Evolutionary conservation across 116 monocot genomes (phyloP), one percentile per base, ranked within the genome.

Genomic region (Papilionanthe hybrid): DNA sequence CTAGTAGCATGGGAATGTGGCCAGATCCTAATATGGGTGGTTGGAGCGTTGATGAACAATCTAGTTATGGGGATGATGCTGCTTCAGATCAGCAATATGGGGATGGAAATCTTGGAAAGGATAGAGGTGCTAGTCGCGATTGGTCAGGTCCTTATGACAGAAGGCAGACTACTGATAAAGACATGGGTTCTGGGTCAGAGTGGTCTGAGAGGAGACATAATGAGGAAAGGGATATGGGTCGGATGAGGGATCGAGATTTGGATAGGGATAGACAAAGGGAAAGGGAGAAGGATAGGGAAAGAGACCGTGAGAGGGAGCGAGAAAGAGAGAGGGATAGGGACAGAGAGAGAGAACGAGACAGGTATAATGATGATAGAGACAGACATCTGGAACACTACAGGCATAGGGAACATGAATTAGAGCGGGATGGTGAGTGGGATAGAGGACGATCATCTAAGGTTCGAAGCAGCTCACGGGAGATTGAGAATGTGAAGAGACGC

Each of bases 11-110:
- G 65, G 96, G 93, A 5, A 96, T 96, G 96, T 96, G 96, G 96
- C 81, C 86, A 13, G 96, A 96, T 60, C 96, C 89, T 0, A 88
- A 77, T 81, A 90, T 86, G 73, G 92, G 90, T 42, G 86, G 83
- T 27, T 93, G 96, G 96, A 90, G 89, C 41, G 93, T 82, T 27
- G 96, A 93, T 72, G 96, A 92, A 25, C 93, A 96, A 66, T 92
- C 93, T 28, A 93, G 91, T 82, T 96, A 93, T 82, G 93, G 96
- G 7, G 96, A 96, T 17, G 96, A 96, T 88, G 93, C 93, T 10
- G 87, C 87, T 7, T 96, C 96, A 0, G 96, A 93, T 55, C 96
- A 93, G 65, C 96, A 93, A 76, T 96, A 92, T 81, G 93, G 91
- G 23, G 95, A 88, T 68, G 93, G 84, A 6, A 92, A 83, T 79